Percentiles rank a stretch among this genome's conserved stretches.
phyloP scores from a whole-genome alignment of 441 rosid genomes.

The Metrosideros polymorpha region DNA sequence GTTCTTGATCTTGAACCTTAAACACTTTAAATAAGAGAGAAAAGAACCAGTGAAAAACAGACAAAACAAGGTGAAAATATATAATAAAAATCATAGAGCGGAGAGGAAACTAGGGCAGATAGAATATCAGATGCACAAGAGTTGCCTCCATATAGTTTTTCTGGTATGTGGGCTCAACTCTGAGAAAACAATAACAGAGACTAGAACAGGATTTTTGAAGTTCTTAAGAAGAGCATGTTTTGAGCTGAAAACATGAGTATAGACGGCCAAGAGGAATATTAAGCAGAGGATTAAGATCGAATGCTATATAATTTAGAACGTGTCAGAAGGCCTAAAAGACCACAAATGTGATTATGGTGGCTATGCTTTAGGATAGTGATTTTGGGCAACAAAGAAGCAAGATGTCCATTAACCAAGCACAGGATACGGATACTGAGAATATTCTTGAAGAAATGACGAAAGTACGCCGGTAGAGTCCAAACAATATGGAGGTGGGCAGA shows the following conservation, averaged over 20 bases:
- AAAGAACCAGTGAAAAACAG: neutral
- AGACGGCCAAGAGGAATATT: neutral
- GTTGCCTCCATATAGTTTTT: neutral
- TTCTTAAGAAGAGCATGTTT: neutral
- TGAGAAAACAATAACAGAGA: neutral
- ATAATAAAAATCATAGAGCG: neutral
- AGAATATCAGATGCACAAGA: neutral
- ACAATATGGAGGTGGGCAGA: neutral
- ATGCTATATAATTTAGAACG: neutral
- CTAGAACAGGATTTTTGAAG: neutral
- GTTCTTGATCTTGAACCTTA: neutral
- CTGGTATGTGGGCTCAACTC: neutral
- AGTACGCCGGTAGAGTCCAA: neutral
- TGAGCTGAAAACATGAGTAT: neutral
- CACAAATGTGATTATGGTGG: too few relatives aligned
- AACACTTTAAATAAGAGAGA: neutral
- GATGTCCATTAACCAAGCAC: neutral
- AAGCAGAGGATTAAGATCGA: neutral
- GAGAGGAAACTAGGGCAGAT: neutral
- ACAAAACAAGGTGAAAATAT: neutral
- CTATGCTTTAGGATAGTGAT: neutral
- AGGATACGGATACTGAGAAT: neutral
- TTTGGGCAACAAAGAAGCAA: neutral
- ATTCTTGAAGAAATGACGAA: neutral
- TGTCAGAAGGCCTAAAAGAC: too few relatives aligned